Evolutionary conservation across 768 basidiomycete species (phyloP).

Genomic region (Tubosaeta sp.): DNA sequence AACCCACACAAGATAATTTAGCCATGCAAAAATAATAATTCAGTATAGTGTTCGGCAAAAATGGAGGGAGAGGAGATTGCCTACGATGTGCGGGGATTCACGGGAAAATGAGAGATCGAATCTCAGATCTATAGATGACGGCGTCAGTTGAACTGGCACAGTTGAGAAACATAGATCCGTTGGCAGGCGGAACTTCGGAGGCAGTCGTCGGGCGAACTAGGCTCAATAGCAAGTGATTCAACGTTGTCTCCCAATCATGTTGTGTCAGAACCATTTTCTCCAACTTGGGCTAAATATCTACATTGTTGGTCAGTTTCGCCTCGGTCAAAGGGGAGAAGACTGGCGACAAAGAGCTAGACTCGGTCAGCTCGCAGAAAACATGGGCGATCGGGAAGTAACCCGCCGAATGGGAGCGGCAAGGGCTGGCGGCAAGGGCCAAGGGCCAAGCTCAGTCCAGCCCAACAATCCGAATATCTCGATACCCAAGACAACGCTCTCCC

Average conservation of each 20-base stretch:
- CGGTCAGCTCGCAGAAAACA: slow-evolving; percentile 6
- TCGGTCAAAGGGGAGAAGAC: slow-evolving; percentile 1
- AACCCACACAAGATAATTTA: slow-evolving; percentile 23
- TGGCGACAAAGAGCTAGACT: slow-evolving; percentile 10
- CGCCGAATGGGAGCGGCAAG: not conserved
- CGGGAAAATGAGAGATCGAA: slow-evolving; percentile 28
- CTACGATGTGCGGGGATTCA: slow-evolving; percentile 31
- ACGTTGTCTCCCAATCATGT: slow-evolving; percentile 13
- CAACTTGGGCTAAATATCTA: not conserved
- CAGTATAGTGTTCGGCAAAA: slow-evolving; percentile 26
- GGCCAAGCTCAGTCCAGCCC: slow-evolving; percentile 10
- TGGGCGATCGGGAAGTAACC: slow-evolving; percentile 19
- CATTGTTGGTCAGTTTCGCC: not conserved
- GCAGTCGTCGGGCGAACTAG: slow-evolving; percentile 23
- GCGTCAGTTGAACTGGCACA: slow-evolving; percentile 21
- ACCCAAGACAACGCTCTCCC: slow-evolving; percentile 18
- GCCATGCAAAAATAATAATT: slow-evolving; percentile 24
- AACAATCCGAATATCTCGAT: slow-evolving; percentile 17
- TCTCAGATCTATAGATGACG: slow-evolving; percentile 32
- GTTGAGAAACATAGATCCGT: slow-evolving; percentile 32
- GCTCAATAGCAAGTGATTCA: slow-evolving; percentile 6
- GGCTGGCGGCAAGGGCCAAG: slow-evolving; percentile 9
- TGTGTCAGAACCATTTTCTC: slow-evolving; percentile 4
- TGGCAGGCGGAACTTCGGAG: slow-evolving; percentile 15
- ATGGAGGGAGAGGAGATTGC: slow-evolving; percentile 32